phyloP scores from a whole-genome alignment of 441 rosid species.

The Populus hybrid region DNA sequence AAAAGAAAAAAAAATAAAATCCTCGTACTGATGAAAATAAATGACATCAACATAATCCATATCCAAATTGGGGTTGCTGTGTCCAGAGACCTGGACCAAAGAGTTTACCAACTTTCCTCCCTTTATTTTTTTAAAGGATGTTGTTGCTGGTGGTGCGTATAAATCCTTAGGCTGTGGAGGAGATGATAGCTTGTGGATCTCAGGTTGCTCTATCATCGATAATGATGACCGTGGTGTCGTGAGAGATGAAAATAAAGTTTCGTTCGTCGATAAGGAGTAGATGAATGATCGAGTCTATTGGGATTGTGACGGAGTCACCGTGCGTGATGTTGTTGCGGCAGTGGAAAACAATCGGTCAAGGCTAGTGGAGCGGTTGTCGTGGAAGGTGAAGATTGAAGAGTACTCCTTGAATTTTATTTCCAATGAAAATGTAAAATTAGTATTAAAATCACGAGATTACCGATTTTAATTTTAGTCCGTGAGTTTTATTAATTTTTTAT shows the following conservation, averaged over 20 bases:
- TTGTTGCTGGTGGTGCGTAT: neutral
- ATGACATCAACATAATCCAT: constrained; percentile 94
- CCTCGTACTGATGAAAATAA: constrained; percentile 66
- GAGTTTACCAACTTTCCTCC: neutral
- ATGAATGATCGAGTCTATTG: too few species aligned
- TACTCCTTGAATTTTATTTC: too few species aligned
- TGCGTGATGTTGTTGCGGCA: neutral
- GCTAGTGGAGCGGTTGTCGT: neutral
- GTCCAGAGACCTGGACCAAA: neutral
- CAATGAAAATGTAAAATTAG: too few species aligned
- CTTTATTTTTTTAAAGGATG: too few species aligned
- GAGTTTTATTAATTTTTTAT: too few species aligned
- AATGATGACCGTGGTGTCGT: neutral
- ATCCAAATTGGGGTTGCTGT: constrained; percentile 35
- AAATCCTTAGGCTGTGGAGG: neutral
- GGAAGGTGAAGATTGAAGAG: neutral
- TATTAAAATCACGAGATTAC: neutral
- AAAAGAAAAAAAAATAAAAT: neutral
- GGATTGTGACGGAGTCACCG: neutral
- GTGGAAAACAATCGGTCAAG: too few species aligned
- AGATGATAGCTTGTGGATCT: neutral
- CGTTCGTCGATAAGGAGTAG: too few species aligned
- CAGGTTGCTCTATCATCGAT: too few species aligned
- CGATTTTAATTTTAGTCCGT: neutral
- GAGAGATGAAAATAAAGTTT: too few species aligned